Percentiles rank a stretch among this genome's conserved stretches.
phyloP scores from a whole-genome alignment of 192 early-diverging fungal species.

The Coemansia sp. region DNA sequence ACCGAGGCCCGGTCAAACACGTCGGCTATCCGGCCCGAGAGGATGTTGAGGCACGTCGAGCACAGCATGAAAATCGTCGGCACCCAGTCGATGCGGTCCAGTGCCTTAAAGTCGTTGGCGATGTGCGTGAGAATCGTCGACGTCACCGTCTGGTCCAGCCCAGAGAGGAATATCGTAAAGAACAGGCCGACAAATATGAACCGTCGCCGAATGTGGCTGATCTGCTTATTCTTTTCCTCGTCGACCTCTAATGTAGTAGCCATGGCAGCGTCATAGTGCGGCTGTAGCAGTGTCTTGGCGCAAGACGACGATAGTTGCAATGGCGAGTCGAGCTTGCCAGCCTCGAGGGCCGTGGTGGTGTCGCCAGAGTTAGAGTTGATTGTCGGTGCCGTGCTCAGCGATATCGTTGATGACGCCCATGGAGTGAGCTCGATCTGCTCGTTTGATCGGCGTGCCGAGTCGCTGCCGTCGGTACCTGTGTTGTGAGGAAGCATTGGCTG shows the following conservation, averaged over 20 bases:
- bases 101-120: slow-evolving; percentile 71
- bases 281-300: background rate
- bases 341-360: background rate
- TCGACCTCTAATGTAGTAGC: background rate
- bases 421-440: slow-evolving; percentile 6
- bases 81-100: slow-evolving; percentile 83
- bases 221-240: background rate
- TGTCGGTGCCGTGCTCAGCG: slow-evolving; percentile 6
- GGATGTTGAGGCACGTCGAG: slow-evolving; percentile 70
- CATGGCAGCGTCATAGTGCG: background rate
- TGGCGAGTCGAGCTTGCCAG: background rate
- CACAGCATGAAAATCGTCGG: slow-evolving; percentile 78
- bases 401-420: background rate
- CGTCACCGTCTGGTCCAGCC: slow-evolving; percentile 87
- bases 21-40: slow-evolving; percentile 88
- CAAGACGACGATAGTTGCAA: background rate
- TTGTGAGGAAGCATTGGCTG: slow-evolving; percentile 8
- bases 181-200: slow-evolving; percentile 56
- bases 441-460: background rate
- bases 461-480: background rate
- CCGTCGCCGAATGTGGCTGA: slow-evolving; percentile 4
- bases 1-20: slow-evolving; percentile 63
- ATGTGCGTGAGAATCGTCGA: slow-evolving; percentile 81
- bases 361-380: background rate
- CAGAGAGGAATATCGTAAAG: slow-evolving; percentile 74